phyloP scores from a whole-genome alignment of 2,329 filamentous ascomycete species.

The Dactylellina sp. region DNA sequence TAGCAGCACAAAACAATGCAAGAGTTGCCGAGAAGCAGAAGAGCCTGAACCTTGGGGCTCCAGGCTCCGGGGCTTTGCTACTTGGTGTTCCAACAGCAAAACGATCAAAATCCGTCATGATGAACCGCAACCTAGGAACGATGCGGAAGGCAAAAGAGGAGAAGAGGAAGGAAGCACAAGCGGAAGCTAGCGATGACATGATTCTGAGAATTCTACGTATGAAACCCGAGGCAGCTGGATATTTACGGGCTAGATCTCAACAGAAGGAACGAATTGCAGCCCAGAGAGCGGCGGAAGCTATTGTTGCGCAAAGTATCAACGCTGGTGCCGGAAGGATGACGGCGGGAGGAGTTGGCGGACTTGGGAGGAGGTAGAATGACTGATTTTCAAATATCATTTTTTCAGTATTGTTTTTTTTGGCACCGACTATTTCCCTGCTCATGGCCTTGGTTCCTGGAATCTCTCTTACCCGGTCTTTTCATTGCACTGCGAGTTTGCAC shows the following conservation, averaged over 20 bases:
- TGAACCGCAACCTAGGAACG: constrained; percentile 91
- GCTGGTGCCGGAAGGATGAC: constrained; percentile 67
- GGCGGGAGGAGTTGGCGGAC: constrained; percentile 58
- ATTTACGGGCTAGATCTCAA: constrained; percentile 88
- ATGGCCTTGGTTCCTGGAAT: constrained; percentile 18
- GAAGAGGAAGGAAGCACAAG: constrained; percentile 93
- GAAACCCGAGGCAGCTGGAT: constrained; percentile 87
- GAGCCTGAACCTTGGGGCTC: constrained; percentile 75
- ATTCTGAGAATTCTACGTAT: constrained; percentile 94
- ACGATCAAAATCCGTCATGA: constrained; percentile 80
- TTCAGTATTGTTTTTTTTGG: constrained; percentile 8
- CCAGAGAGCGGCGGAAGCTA: constrained; percentile 89
- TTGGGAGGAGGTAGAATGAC: constrained; percentile 55
- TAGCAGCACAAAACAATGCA: constrained; percentile 87
- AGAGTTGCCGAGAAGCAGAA: constrained; percentile 78
- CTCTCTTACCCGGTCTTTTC: constrained; percentile 14
- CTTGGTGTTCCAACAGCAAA: constrained; percentile 68
- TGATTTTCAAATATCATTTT: neutral
- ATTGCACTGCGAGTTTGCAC: constrained; percentile 57
- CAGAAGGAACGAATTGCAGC: constrained; percentile 95
- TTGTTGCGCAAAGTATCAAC: constrained; percentile 89
- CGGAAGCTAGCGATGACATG: constrained; percentile 97
- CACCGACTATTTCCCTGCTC: neutral
- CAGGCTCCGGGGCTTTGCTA: constrained; percentile 64
- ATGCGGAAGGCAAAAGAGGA: constrained; percentile 97